Evolutionary conservation across 1,139 yeast genomes (phyloP).

Genomic region (Nakaseomyces delphensis): DNA sequence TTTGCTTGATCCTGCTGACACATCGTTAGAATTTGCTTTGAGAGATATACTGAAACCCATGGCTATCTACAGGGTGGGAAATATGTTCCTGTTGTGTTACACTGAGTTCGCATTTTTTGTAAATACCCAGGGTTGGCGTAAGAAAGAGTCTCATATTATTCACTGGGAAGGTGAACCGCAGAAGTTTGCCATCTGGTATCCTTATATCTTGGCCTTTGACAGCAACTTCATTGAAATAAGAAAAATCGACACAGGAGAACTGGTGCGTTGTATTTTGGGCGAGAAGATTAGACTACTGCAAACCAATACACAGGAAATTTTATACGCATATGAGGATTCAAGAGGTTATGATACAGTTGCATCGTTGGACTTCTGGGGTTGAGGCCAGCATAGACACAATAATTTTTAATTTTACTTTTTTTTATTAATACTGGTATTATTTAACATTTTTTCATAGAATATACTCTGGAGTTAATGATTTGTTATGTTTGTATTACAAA

Average conservation of each 20-base stretch:
- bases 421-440: not conserved
- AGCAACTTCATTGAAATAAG: conserved; percentile 84
- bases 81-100: conserved; percentile 78
- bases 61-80: conserved; percentile 82
- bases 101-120: conserved; percentile 92
- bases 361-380: conserved; percentile 78
- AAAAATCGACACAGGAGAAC: conserved; percentile 78
- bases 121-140: conserved; percentile 93
- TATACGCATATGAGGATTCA: conserved; percentile 87
- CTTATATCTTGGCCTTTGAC: conserved; percentile 86
- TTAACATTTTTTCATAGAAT: too few relatives aligned
- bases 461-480: not conserved
- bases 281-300: conserved; percentile 85
- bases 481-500: too few relatives aligned
- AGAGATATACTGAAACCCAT: conserved; percentile 69
- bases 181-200: conserved; percentile 86
- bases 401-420: not conserved
- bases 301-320: conserved; percentile 84
- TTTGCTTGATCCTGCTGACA: conserved; percentile 64
- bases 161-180: conserved; percentile 97
- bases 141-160: conserved; percentile 87
- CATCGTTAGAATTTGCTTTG: conserved; percentile 65
- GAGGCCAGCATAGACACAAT: not conserved
- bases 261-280: conserved; percentile 85
- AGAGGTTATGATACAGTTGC: conserved; percentile 87